phyloP scores from a whole-genome alignment of 2,329 filamentous ascomycete genomes.

The Zymoseptoria passerinii region DNA sequence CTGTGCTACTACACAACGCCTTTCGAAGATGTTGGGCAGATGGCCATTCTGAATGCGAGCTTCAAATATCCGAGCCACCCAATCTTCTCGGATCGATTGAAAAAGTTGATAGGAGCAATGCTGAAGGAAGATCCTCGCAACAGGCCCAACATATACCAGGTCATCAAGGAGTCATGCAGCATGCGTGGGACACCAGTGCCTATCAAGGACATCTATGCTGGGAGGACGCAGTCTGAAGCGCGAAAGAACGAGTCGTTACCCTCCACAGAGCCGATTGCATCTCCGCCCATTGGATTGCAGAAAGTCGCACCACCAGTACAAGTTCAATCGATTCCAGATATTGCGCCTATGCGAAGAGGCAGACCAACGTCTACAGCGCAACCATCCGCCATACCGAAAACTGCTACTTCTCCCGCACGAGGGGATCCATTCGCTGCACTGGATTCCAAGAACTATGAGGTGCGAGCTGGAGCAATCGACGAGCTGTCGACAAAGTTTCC shows the following conservation, averaged over 20 bases:
- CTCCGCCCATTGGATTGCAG: conserved; percentile 58
- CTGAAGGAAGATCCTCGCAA: conserved; percentile 70
- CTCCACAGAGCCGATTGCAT: conserved; percentile 38
- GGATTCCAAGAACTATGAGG: conserved; percentile 54
- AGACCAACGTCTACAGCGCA: conserved; percentile 51
- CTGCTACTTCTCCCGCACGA: conserved; percentile 52
- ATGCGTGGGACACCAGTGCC: conserved; percentile 82
- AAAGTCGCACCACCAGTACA: conserved; percentile 68
- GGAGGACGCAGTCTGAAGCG: conserved; percentile 55
- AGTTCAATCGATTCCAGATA: conserved; percentile 70
- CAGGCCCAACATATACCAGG: conserved; percentile 90
- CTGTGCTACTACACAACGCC: conserved; percentile 98
- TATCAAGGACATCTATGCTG: conserved; percentile 63
- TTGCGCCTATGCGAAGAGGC: conserved; percentile 88
- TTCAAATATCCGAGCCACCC: conserved; percentile 88
- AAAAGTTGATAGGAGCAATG: conserved; percentile 89
- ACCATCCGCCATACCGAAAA: conserved; percentile 33
- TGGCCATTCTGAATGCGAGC: conserved; percentile 92
- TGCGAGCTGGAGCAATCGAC: conserved; percentile 51
- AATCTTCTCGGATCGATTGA: conserved; percentile 78
- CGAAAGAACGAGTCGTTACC: conserved; percentile 54
- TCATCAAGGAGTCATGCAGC: conserved; percentile 72
- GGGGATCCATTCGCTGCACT: conserved; percentile 87
- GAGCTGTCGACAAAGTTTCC: conserved; percentile 82
- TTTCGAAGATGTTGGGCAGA: conserved; percentile 94